phyloP scores from a whole-genome alignment of 78 protist species.

The Tieghemostelium lacteum region DNA sequence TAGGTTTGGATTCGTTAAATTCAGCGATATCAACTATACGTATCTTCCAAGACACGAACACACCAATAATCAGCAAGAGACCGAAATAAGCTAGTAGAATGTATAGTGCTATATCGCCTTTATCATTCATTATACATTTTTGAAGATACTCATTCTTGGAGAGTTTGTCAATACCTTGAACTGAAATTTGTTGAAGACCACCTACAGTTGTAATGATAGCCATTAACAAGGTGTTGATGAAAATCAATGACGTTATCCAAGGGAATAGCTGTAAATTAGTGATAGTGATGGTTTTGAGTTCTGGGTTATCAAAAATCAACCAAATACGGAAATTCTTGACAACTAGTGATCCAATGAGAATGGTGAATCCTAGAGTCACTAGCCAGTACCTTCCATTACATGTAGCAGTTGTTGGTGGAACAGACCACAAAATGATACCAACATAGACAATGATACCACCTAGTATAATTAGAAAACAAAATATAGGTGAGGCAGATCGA shows the following conservation, averaged over 20 bases:
- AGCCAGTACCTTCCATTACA: constrained; percentile 59
- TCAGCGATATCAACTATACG: constrained; percentile 64
- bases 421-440: constrained; percentile 35
- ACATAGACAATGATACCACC: constrained; percentile 54
- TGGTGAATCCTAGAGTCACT: constrained; percentile 44
- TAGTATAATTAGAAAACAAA: constrained; percentile 3
- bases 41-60: constrained; percentile 70
- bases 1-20: constrained; percentile 54
- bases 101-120: constrained; percentile 11
- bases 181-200: neutral
- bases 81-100: constrained; percentile 17
- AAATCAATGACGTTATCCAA: constrained; percentile 16
- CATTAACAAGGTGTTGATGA: constrained; percentile 23
- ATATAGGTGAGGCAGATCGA: constrained; percentile 61
- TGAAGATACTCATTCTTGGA: constrained; percentile 20
- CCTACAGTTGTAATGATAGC: constrained; percentile 14
- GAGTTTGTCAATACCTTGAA: neutral
- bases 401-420: neutral
- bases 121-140: constrained; percentile 7
- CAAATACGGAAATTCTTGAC: constrained; percentile 64
- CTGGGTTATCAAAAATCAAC: constrained; percentile 69
- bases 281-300: constrained; percentile 34
- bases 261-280: constrained; percentile 60
- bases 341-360: constrained; percentile 30
- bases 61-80: constrained; percentile 25